phyloP scores from a whole-genome alignment of 768 basidiomycete species.

The Lactarius hengduanensis region DNA sequence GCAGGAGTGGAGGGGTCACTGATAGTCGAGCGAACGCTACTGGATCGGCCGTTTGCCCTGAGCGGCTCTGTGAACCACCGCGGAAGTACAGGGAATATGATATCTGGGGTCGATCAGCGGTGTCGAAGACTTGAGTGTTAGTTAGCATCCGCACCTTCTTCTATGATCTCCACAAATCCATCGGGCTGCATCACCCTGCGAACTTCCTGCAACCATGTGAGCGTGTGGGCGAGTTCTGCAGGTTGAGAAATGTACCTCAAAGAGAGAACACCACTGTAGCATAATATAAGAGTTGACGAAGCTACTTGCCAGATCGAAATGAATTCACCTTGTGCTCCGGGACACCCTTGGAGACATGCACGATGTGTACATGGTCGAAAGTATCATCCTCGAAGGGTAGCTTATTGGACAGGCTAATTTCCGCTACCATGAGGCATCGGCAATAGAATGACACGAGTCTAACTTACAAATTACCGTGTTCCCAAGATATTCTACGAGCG shows the following conservation, averaged over 20 bases:
- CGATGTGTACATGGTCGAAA: conserved; percentile 79
- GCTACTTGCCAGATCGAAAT: conserved; percentile 22
- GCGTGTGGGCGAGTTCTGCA: conserved; percentile 8
- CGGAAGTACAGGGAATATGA: conserved; percentile 72
- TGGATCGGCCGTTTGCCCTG: conserved; percentile 37
- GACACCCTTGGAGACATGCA: conserved; percentile 60
- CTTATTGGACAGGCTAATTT: conserved; percentile 62
- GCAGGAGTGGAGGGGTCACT: conserved; percentile 9
- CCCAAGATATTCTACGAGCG: conserved; percentile 63
- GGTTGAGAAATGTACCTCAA: conserved; percentile 13
- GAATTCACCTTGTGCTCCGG: conserved; percentile 46
- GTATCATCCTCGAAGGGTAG: conserved; percentile 81
- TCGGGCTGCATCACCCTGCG: conserved; percentile 67
- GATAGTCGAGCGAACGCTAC: conserved; percentile 4
- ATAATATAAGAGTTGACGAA: conserved; percentile 50
- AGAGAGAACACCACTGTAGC: conserved; percentile 23
- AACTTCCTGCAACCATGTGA: conserved; percentile 56
- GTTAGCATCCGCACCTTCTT: conserved; percentile 54
- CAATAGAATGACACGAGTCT: conserved; percentile 4
- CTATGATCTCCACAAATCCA: conserved; percentile 68
- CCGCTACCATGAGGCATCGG: conserved; percentile 1
- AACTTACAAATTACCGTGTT: conserved; percentile 74
- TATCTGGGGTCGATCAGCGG: conserved; percentile 44
- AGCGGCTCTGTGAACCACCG: conserved; percentile 76
- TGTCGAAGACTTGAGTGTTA: not conserved